Conservation (phyloP, 805 yeast species). For the Lipomyces kockii region DNA sequence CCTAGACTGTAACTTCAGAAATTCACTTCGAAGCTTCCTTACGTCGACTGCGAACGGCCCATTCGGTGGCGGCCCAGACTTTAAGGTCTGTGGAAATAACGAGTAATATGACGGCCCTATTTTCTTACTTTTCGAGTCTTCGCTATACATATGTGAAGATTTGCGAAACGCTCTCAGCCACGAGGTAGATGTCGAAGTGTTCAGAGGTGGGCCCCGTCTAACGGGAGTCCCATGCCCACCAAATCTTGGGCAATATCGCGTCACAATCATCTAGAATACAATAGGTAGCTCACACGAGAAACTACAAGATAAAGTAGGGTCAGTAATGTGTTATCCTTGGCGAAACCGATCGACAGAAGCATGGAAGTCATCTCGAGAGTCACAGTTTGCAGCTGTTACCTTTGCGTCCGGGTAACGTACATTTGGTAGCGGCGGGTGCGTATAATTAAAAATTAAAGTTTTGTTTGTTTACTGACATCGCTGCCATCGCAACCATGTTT, state of each 20-base stretch:
- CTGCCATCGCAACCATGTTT: background rate
- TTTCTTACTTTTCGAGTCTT: background rate
- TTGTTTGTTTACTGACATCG: background rate
- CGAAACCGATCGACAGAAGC: no score
- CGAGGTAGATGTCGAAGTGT: no score
- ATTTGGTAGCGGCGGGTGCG: background rate
- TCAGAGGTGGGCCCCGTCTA: background rate
- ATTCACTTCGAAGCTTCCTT: slow-evolving; percentile 69
- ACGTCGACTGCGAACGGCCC: slow-evolving; percentile 64
- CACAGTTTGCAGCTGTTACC: no score
- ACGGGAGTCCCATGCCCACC: background rate
- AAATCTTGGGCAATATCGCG: background rate
- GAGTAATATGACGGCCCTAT: slow-evolving; percentile 51
- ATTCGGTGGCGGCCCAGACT: slow-evolving; percentile 64
- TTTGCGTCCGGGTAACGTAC: no score
- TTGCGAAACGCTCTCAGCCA: background rate
- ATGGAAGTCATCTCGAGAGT: no score
- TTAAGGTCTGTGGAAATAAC: slow-evolving; percentile 77
- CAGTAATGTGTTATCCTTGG: no score
- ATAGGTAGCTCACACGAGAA: background rate
- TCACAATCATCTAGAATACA: background rate
- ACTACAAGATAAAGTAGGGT: background rate
- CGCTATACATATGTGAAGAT: background rate
- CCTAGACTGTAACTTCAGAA: slow-evolving; percentile 68
- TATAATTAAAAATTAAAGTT: background rate